Conservation (phyloP, 2,329 filamentous ascomycete species). For the Acrodontium crateriforme region DNA sequence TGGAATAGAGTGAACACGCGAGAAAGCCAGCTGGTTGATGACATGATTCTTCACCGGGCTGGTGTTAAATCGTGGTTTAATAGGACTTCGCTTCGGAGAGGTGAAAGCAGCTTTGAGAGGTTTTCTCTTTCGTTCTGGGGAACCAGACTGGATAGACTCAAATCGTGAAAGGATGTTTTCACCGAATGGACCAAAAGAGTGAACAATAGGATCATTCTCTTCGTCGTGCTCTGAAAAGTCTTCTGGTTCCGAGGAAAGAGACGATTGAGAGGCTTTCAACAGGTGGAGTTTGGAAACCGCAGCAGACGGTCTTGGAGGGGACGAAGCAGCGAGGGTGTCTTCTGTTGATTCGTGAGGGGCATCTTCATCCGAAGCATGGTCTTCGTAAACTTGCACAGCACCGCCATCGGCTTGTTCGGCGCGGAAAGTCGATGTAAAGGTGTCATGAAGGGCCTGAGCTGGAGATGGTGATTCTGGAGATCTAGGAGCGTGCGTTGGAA, state of each 20-base stretch:
- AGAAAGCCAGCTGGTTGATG: slow-evolving; percentile 90
- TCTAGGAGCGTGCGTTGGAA: slow-evolving; percentile 43
- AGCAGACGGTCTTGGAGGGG: slow-evolving; percentile 1
- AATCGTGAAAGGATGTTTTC: slow-evolving; percentile 72
- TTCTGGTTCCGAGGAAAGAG: slow-evolving; percentile 27
- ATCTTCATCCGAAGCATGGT: slow-evolving; percentile 45
- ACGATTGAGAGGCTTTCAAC: slow-evolving; percentile 8
- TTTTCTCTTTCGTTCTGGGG: slow-evolving; percentile 39
- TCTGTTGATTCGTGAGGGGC: slow-evolving; percentile 16
- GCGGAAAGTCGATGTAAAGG: slow-evolving; percentile 31
- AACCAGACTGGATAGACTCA: slow-evolving; percentile 59
- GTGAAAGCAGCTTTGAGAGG: slow-evolving; percentile 16
- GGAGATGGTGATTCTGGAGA: slow-evolving; percentile 68
- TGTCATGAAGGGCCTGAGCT: slow-evolving; percentile 29
- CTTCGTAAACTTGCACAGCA: slow-evolving; percentile 61
- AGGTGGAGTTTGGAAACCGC: slow-evolving; percentile 3
- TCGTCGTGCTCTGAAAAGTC: slow-evolving; percentile 71
- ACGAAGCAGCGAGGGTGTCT: slow-evolving; percentile 5
- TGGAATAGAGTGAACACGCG: slow-evolving; percentile 79
- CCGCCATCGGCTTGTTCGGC: slow-evolving; percentile 27
- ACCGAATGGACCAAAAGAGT: slow-evolving; percentile 84
- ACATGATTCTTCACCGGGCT: slow-evolving; percentile 64
- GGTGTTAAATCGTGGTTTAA: slow-evolving; percentile 10
- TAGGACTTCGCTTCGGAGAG: slow-evolving; percentile 13
- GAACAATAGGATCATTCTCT: slow-evolving; percentile 85